Conservation (phyloP, 441 rosid species). For the Sinapis alba region DNA sequence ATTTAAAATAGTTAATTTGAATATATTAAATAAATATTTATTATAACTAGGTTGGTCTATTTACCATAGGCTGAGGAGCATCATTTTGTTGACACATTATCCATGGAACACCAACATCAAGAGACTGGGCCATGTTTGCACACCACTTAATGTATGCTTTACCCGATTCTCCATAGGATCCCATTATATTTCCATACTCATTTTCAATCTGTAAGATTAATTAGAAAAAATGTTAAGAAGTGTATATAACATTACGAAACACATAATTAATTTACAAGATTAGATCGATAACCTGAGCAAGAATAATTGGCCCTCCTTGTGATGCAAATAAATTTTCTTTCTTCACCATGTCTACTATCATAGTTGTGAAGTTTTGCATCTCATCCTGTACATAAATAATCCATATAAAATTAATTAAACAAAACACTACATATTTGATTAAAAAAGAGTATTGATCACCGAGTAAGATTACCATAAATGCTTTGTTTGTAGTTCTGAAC, state of each 20-base stretch:
- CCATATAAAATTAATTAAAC: background rate
- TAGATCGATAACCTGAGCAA: conserved; percentile 57
- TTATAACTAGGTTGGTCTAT: background rate
- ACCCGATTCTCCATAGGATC: conserved; percentile 41
- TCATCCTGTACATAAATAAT: conserved; percentile 34
- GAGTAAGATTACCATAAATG: conserved; percentile 46
- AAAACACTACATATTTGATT: background rate
- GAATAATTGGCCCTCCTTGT: conserved; percentile 56
- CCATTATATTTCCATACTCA: conserved; percentile 57
- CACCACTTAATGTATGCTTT: conserved; percentile 62
- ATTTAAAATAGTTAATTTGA: background rate
- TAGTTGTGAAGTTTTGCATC: conserved; percentile 51
- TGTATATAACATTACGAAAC: background rate
- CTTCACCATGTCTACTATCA: conserved; percentile 47
- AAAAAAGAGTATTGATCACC: background rate
- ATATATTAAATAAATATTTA: background rate
- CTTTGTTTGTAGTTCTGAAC: conserved; percentile 46
- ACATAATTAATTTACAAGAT: background rate
- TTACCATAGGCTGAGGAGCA: conserved; percentile 67
- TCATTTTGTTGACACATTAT: conserved; percentile 50
- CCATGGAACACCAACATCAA: conserved; percentile 69
- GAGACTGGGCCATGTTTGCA: conserved; percentile 58
- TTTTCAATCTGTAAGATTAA: conserved; percentile 60
- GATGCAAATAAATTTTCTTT: conserved; percentile 48
- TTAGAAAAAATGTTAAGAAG: background rate